These are phyloP conservation scores for Glycine tomentella DNA, from an alignment of 306 rosid genomes.

Conservation along the genomic window DNA sequence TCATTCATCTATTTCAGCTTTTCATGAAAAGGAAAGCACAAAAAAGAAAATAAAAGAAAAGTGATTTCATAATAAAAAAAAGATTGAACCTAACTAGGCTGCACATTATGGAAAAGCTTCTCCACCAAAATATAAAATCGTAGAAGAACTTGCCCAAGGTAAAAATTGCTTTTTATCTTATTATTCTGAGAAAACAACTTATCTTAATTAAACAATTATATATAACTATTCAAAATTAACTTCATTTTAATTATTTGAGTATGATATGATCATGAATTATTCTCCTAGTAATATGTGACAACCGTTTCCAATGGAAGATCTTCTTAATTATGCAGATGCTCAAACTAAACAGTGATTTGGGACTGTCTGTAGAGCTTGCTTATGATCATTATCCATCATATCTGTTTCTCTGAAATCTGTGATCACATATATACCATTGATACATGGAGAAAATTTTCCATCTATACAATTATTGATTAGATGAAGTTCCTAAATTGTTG, in stretches of 20 bases:
- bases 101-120: neutral
- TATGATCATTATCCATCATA: neutral
- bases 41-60: neutral
- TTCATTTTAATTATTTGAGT: neutral
- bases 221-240: neutral
- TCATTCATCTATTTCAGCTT: constrained; percentile 7
- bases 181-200: neutral
- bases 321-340: neutral
- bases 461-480: neutral
- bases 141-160: neutral
- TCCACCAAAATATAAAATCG: neutral
- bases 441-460: neutral
- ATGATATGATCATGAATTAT: neutral
- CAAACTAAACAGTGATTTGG: constrained; percentile 11
- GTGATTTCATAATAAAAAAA: neutral
- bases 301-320: neutral
- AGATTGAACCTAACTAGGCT: constrained; percentile 3
- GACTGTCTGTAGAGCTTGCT: constrained; percentile 6
- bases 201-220: neutral
- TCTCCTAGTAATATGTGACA: neutral
- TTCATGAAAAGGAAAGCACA: constrained; percentile 1
- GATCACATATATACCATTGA: neutral
- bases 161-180: neutral
- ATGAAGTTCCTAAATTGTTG: neutral
- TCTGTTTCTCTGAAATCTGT: no score